Base-by-base conservation (phyloP, 768 basidiomycete genomes). In the Amanita pseudoporphyria region DNA sequence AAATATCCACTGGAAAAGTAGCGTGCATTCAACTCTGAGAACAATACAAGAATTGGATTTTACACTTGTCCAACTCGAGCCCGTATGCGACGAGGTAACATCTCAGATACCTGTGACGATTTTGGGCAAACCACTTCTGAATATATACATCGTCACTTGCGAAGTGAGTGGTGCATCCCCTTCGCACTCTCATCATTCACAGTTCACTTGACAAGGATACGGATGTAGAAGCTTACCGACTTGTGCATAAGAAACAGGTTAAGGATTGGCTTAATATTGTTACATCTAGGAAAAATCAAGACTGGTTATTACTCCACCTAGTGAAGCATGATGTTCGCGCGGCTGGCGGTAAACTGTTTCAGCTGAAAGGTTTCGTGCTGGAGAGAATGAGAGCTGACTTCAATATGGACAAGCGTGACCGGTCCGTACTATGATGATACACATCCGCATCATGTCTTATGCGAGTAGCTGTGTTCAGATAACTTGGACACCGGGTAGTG, bases 371-470 rank as follows among this genome's bases (percentile, higher is more conserved):
- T 47, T 84, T 80, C 16, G 83, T 98, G 9, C 63, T 95, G 47
- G 94, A 95, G 64, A 94, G 91, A 66, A 76, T 99, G 42, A 86
- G 77, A 64, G 79, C 86, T 1, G 96, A 98, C 67, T 96, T 97
- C 64, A 98, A 96, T 57, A 60, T 73, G 0, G 89, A 89, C 54
- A 94, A 88, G 64, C 77, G 82, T 40, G 95, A 97, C 61, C 76
- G 90, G 91, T 87, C 51, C 6, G 49, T 50, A 21, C 28, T 36
- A 6, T 43, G 21, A 9, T 12, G n/a, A 5, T n/a, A 2, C 41
- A n/a, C 19, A 26, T 18, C 36, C 21, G 5, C 12, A 19, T 33
- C 40, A 14, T 19, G 6, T n/a, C 9, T 18, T n/a, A 26, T 19
- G 24, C 14, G 22, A 26, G 18, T 28, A 93, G 90, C 62, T 91